phyloP scores from a whole-genome alignment of 163 green algal genomes.

The Coccomyxa subellipsoidea region DNA sequence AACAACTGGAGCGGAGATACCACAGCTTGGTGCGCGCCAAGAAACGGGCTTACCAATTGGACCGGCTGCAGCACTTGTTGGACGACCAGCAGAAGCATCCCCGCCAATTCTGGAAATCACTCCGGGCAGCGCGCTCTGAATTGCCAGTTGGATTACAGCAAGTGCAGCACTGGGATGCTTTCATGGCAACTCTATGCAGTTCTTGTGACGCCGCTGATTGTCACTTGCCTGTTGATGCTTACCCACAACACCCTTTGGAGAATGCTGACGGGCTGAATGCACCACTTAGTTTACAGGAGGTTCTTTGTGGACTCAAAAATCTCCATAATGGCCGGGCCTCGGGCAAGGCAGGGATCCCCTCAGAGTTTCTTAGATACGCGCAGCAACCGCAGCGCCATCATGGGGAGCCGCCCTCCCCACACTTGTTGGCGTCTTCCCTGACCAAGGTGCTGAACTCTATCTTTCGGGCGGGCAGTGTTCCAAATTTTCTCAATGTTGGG shows the following conservation, averaged over 20 bases:
- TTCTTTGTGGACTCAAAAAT: no score
- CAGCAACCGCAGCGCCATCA: no score
- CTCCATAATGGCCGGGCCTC: no score
- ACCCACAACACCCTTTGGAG: background rate
- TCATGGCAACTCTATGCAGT: background rate
- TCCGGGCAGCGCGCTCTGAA: background rate
- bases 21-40: background rate
- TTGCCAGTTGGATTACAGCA: background rate
- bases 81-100: background rate
- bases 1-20: background rate
- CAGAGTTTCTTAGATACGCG: no score
- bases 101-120: background rate
- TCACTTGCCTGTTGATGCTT: background rate
- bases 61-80: background rate
- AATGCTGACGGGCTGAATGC: no score
- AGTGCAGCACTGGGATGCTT: background rate
- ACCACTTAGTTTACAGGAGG: no score
- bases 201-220: background rate
- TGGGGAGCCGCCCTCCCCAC: no score
- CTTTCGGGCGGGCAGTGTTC: background rate
- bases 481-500: background rate
- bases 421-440: background rate
- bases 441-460: background rate
- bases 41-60: background rate
- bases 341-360: no score